phyloP scores from a whole-genome alignment of 2,329 filamentous ascomycete genomes.

The Alternaria panax region DNA sequence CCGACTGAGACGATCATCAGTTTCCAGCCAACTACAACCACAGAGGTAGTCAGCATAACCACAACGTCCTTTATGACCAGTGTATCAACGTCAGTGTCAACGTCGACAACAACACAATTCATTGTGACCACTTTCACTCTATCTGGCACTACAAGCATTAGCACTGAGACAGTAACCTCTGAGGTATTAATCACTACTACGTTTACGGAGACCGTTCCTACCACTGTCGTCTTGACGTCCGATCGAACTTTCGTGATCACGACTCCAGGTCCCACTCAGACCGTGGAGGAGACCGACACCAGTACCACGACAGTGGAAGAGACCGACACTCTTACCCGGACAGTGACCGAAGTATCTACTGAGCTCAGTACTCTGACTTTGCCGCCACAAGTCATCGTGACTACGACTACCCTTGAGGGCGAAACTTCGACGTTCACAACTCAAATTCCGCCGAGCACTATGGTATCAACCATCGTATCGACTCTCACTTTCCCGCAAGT shows the following conservation, averaged over 20 bases:
- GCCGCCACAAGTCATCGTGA: conserved; percentile 19
- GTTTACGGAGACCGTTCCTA: conserved; percentile 10
- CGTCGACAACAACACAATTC: conserved; percentile 7
- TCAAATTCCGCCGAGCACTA: conserved; percentile 22
- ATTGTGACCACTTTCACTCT: conserved; percentile 5
- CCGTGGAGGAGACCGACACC: conserved; percentile 12
- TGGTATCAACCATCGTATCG: conserved; percentile 29
- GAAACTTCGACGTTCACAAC: conserved; percentile 23
- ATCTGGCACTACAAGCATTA: conserved; percentile 3
- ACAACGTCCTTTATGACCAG: conserved; percentile 8
- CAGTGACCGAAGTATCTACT: conserved; percentile 27
- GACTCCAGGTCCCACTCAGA: conserved; percentile 14
- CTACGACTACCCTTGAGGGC: conserved; percentile 28
- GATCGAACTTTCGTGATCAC: conserved; percentile 13
- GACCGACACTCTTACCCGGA: conserved; percentile 15
- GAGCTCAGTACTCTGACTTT: conserved; percentile 29
- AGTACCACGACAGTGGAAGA: conserved; percentile 6
- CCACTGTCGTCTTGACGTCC: conserved; percentile 12
- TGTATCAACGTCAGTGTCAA: conserved; percentile 12
- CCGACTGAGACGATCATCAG: conserved; percentile 4
- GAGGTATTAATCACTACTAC: conserved; percentile 10
- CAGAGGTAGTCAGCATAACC: conserved; percentile 3
- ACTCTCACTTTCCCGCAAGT: conserved; percentile 23
- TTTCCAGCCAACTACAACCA: conserved; percentile 10
- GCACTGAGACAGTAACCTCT: not conserved